Base-by-base conservation (phyloP, 257 asterid species). In the Pogostemon cablin region DNA sequence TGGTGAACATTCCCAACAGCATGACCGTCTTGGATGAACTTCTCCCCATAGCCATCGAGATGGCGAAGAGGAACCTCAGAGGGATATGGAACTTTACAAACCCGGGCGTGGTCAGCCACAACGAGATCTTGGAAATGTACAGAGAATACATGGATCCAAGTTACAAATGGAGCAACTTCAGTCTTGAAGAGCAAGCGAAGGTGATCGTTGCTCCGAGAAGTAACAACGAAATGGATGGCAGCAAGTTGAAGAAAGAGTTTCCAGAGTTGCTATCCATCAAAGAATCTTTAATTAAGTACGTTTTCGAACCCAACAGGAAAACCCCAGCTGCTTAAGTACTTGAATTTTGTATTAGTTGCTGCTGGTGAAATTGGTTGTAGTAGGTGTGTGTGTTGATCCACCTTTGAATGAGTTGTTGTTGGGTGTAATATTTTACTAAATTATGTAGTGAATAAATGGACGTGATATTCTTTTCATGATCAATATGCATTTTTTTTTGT, bases 21-120 rank as follows among this genome's bases (percentile, higher is more conserved):
- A 84, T 84, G 86, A 81, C 89, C 37, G 68, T 84, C 61, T 72
- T 84, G 81, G 89, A 84, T 25, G 89, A 84, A 81, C 89, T 84
- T 47, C 86, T 84, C 5, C 86, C 86, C 0, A 81, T 81, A 25
- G 77, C 89, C 7, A 80, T 84, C 44, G 89, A 82, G 81, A 84
- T 84, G 89, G 89, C 86, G 4, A 79, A 84, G 73, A 56, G 89
- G 10, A 77, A 81, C 71, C 83, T 80, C 0, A 75, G 83, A 64
- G 89, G 89, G 60, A 71, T 84, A 65, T 84, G 83, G 83, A 84
- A 84, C 78, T 84, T 81, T 78, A 84, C 89, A 11, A 81, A 84
- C 72, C 89, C 89, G 0, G 89, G 89, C 3, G 85, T 80, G 0
- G 82, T 85, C 12, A 85, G 87, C 80, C 89, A 85, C 81, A 85